Conservation (phyloP, 164 flowering plant genomes). For the Magnolia officinalis region DNA sequence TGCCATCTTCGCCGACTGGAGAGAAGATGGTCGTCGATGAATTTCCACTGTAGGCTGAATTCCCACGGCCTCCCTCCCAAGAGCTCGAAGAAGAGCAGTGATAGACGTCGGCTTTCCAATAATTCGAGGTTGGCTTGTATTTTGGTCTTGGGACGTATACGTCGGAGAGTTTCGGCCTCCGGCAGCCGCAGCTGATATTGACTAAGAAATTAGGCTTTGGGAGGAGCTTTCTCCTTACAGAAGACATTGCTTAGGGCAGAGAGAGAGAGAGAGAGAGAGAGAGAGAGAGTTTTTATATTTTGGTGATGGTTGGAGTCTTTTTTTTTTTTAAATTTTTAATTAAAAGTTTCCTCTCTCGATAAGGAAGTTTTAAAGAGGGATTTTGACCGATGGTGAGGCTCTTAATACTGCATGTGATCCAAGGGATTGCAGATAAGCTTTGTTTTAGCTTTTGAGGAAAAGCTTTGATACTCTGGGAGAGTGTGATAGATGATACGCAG, state of each 20-base stretch:
- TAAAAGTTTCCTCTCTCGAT: too few species aligned
- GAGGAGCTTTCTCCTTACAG: constrained; percentile 30
- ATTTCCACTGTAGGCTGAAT: too few species aligned
- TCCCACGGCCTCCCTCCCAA: constrained; percentile 1
- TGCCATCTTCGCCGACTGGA: too few species aligned
- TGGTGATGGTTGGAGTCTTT: background rate
- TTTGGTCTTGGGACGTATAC: constrained; percentile 40
- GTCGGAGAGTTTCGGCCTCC: constrained; percentile 43
- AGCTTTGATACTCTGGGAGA: too few species aligned
- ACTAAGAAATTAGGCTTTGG: constrained; percentile 36
- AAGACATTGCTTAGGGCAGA: constrained; percentile 5
- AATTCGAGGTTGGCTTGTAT: constrained; percentile 1
- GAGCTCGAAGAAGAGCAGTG: constrained; percentile 24
- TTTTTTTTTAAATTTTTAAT: too few species aligned
- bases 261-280: background rate
- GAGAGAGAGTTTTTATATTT: too few species aligned
- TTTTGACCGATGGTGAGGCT: too few species aligned
- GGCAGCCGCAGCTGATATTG: constrained; percentile 56
- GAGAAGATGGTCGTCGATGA: background rate
- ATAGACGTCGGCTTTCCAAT: background rate
- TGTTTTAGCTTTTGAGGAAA: too few species aligned
- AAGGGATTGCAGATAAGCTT: too few species aligned
- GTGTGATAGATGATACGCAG: too few species aligned
- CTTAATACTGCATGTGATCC: too few species aligned
- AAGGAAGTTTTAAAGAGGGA: too few species aligned